These are phyloP conservation scores for Puccinia triticina DNA, from an alignment of 1,284 basidiomycete species.

Conservation along the genomic window DNA sequence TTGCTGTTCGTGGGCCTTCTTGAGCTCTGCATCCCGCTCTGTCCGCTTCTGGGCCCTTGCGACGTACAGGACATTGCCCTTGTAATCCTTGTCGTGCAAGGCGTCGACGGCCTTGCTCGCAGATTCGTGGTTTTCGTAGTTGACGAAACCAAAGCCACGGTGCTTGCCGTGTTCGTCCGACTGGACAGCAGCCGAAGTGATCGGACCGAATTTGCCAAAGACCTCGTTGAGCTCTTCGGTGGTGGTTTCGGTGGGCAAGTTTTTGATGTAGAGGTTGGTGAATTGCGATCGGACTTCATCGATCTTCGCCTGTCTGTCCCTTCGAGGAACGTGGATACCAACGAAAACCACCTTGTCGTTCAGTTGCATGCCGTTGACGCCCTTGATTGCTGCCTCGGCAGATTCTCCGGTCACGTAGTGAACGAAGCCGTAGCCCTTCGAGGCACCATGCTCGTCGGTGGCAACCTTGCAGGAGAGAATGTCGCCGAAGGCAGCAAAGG, in stretches of 20 bases:
- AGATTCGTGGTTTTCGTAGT: constrained; percentile 89
- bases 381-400: constrained; percentile 93
- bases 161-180: constrained; percentile 80
- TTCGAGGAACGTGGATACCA: constrained; percentile 84
- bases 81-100: constrained; percentile 83
- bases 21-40: constrained; percentile 96
- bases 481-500: constrained; percentile 97
- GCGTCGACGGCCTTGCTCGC: constrained; percentile 86
- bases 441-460: constrained; percentile 81
- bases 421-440: constrained; percentile 96
- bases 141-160: constrained; percentile 99
- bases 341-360: constrained; percentile 99
- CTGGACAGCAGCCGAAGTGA: constrained; percentile 85
- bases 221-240: constrained; percentile 85
- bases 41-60: constrained; percentile 97
- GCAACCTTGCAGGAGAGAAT: constrained; percentile 99
- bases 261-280: constrained; percentile 99
- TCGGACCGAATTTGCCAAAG: constrained; percentile 77
- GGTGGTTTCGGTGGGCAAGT: constrained; percentile 80
- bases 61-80: constrained; percentile 91
- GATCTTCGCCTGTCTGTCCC: constrained; percentile 95
- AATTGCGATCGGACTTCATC: constrained; percentile 96
- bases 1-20: constrained; percentile 88
- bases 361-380: constrained; percentile 98
- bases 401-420: constrained; percentile 99